A percentile compares a stretch with the other conserved stretches of the same genome.
Conservation (phyloP, 495 filamentous ascomycete genomes). For the Podospora pseudoanserina region DNA sequence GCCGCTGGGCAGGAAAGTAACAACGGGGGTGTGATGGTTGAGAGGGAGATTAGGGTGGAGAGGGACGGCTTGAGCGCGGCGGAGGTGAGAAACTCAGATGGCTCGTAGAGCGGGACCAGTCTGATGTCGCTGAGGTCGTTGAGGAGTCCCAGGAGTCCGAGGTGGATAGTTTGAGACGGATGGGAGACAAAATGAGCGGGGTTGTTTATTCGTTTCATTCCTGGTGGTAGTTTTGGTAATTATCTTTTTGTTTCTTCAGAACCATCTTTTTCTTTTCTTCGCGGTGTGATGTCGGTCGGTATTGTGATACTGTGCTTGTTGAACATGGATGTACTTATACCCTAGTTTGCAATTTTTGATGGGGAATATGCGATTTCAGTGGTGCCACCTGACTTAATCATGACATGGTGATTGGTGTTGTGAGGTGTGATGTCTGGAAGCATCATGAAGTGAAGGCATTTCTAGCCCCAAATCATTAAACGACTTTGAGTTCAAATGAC, state of each 20-base stretch:
- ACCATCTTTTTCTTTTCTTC: background rate
- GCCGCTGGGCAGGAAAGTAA: background rate
- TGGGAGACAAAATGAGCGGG: slow-evolving; percentile 1
- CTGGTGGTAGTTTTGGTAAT: background rate
- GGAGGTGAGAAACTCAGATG: background rate
- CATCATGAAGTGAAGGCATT: background rate
- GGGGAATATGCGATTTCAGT: no score
- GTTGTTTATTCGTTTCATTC: no score
- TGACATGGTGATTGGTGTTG: no score
- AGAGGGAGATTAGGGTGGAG: background rate
- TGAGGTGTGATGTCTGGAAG: no score
- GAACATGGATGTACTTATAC: background rate
- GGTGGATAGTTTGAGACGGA: slow-evolving; percentile 26
- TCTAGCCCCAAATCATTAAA: background rate
- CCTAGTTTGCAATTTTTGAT: background rate
- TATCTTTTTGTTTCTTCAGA: background rate
- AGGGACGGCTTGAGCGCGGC: background rate
- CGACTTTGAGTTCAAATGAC: no score
- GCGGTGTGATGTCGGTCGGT: background rate
- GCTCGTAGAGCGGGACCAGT: background rate
- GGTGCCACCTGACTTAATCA: no score
- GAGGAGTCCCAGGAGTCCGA: slow-evolving; percentile 27
- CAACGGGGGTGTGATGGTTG: background rate
- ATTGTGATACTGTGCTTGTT: background rate
- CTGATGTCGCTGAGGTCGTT: slow-evolving; percentile 28